phyloP scores from a whole-genome alignment of 2,329 filamentous ascomycete species.

The Kalaharituber pfeilii region DNA sequence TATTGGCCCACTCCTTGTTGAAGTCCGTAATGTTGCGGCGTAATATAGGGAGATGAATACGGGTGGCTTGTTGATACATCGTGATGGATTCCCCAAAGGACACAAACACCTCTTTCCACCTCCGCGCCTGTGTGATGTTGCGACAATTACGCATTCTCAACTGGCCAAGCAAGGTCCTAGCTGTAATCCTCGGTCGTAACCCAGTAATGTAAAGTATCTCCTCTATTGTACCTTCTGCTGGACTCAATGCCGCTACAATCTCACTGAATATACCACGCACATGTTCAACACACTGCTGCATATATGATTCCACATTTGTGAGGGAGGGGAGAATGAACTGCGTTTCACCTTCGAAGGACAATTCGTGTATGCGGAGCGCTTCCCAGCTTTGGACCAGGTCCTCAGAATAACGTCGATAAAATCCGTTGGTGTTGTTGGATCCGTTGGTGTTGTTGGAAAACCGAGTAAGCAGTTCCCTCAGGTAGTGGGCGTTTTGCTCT shows the following conservation, averaged over 20 bases:
- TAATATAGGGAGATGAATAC: not conserved
- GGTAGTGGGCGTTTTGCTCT: not conserved
- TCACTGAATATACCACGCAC: not conserved
- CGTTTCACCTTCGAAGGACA: not conserved
- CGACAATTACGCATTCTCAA: not conserved
- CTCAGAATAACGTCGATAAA: not conserved
- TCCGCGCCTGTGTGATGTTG: not conserved
- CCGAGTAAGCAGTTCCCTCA: not conserved
- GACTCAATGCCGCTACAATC: not conserved
- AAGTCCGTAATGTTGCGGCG: conserved; percentile 22
- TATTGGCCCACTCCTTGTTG: conserved; percentile 32
- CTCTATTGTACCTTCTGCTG: not conserved
- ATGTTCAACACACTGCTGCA: not conserved
- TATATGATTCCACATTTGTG: not conserved
- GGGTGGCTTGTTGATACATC: not conserved
- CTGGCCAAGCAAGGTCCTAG: not conserved
- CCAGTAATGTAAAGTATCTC: not conserved
- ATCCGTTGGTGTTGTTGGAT: not conserved
- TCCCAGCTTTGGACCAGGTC: not conserved
- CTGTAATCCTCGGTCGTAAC: not conserved
- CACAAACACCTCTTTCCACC: not conserved
- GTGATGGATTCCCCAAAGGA: not conserved
- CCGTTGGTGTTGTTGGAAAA: not conserved
- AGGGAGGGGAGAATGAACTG: not conserved
- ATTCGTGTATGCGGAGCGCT: not conserved